phyloP scores from a whole-genome alignment of 768 basidiomycete genomes.

The Boletus huronensis region DNA sequence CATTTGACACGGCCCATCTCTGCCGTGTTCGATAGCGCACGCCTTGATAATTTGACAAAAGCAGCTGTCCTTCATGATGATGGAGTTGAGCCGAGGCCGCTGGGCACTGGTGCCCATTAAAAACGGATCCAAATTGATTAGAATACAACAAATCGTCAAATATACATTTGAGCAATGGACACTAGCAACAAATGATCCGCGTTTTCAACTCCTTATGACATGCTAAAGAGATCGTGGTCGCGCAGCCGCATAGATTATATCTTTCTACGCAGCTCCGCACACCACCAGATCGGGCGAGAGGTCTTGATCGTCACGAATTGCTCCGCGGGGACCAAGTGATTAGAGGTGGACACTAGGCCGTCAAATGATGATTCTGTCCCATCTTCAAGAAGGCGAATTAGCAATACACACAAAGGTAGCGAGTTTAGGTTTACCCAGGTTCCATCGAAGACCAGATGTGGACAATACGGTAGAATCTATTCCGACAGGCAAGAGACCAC shows the following conservation, averaged over 20 bases:
- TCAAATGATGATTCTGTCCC: conserved; percentile 73
- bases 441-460: conserved; percentile 86
- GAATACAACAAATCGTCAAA: too few species aligned
- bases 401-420: neutral
- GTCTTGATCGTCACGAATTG: conserved; percentile 70
- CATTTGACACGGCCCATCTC: neutral
- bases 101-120: too few species aligned
- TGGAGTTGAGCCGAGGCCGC: too few species aligned
- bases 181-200: too few species aligned
- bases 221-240: too few species aligned
- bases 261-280: conserved; percentile 55
- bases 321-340: conserved; percentile 74
- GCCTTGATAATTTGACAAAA: neutral
- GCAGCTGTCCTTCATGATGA: neutral
- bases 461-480: conserved; percentile 71
- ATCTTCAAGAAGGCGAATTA: conserved; percentile 36
- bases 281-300: conserved; percentile 87
- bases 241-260: neutral
- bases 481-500: conserved; percentile 93
- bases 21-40: neutral
- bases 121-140: too few species aligned
- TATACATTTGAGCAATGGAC: too few species aligned
- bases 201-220: too few species aligned
- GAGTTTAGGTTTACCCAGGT: conserved; percentile 56
- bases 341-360: conserved; percentile 88